Evolutionary conservation across 495 filamentous ascomycete genomes (phyloP).

Genomic region (Penicillium mononematosum): DNA sequence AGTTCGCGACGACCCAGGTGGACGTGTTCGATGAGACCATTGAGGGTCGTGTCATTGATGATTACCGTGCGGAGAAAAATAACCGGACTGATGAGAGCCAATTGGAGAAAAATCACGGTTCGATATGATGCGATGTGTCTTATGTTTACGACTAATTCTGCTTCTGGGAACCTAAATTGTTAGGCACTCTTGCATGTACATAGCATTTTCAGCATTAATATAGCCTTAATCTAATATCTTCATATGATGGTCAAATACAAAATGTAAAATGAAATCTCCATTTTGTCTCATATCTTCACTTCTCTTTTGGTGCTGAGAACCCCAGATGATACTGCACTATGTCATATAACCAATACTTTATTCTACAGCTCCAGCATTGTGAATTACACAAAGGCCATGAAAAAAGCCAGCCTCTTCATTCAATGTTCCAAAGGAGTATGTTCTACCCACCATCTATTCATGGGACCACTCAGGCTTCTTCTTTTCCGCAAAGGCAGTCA

Average conservation of each 20-base stretch:
- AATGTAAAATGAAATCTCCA: not conserved
- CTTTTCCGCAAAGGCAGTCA: constrained; percentile 94
- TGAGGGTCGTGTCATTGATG: constrained; percentile 47
- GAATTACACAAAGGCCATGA: constrained; percentile 3
- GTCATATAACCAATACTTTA: not conserved
- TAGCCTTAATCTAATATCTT: constrained; percentile 6
- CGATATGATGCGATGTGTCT: constrained; percentile 25
- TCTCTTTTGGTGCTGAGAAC: not conserved
- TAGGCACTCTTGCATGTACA: constrained; percentile 3
- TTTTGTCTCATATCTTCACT: not conserved
- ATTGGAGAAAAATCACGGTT: constrained; percentile 30
- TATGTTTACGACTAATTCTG: constrained; percentile 15
- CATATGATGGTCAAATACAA: not conserved
- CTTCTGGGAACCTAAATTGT: not conserved
- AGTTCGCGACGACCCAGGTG: constrained; percentile 63
- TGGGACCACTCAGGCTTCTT: constrained; percentile 88
- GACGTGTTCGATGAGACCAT: constrained; percentile 66
- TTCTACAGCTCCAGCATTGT: constrained; percentile 4
- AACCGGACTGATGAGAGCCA: constrained; percentile 30
- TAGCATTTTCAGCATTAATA: not conserved
- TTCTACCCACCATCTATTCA: constrained; percentile 51
- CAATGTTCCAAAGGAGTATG: not conserved
- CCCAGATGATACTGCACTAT: not conserved
- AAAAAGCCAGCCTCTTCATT: constrained; percentile 1
- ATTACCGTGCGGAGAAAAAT: constrained; percentile 40